Conservation (phyloP, 306 rosid genomes). For the Sicyos edulis region DNA sequence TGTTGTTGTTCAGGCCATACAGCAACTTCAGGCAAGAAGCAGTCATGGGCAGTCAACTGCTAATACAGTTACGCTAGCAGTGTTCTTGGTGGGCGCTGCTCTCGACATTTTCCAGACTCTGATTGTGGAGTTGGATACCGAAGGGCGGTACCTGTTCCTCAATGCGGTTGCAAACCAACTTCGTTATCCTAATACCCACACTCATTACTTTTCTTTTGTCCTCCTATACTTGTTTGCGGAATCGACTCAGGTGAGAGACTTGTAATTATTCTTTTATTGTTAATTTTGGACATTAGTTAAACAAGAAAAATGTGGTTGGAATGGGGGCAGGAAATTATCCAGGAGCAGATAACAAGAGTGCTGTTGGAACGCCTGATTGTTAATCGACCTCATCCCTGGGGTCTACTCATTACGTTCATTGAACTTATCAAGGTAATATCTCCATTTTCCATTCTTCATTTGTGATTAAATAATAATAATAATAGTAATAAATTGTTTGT, state of each 20-base stretch:
- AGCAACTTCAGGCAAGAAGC: constrained; percentile 70
- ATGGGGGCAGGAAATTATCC: constrained; percentile 70
- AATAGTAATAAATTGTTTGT: neutral
- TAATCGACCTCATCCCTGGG: constrained; percentile 99
- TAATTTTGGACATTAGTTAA: too few species aligned
- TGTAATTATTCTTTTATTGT: too few species aligned
- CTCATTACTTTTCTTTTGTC: constrained; percentile 92
- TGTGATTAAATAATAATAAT: too few species aligned
- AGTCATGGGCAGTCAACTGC: constrained; percentile 60
- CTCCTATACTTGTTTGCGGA: constrained; percentile 89
- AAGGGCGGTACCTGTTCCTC: constrained; percentile 95
- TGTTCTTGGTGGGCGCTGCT: constrained; percentile 83
- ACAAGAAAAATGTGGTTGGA: too few species aligned
- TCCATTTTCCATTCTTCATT: too few species aligned
- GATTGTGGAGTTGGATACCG: constrained; percentile 73
- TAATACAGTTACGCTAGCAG: constrained; percentile 54
- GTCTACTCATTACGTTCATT: constrained; percentile 89
- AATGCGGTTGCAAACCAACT: constrained; percentile 97
- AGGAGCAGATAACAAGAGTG: constrained; percentile 96
- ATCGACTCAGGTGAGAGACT: constrained; percentile 59
- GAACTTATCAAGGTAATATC: constrained; percentile 40
- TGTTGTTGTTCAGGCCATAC: constrained; percentile 63
- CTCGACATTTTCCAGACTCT: constrained; percentile 80
- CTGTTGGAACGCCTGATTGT: constrained; percentile 89
- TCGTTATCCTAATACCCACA: constrained; percentile 94